Evolutionary conservation across 1,284 basidiomycete genomes (phyloP), one percentile per base, ranked within the genome.

Genomic region (Ceratobasidium papillatum): DNA sequence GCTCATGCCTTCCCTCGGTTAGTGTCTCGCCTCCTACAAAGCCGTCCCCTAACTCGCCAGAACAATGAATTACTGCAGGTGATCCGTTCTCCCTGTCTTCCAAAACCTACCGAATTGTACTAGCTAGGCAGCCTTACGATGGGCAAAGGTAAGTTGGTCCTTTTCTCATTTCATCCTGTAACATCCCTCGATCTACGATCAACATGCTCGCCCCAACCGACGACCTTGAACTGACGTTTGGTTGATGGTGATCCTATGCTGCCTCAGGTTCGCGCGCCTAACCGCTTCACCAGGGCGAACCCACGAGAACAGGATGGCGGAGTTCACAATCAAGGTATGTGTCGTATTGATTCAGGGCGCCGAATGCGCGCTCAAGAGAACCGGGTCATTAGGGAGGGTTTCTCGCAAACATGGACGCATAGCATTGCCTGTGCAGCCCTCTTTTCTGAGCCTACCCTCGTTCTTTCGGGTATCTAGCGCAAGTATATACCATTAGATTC

Each of bases 311-410:
- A 71, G 45, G 45, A 71, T 41, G 43, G 54, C 41, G 30, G 54
- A 71, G n/a, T 71, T 71, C 22, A 34, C 25, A 43, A 49, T 71
- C 41, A 71, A 59, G 68, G 68, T 61, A 45, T 47, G 45, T 34
- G 7, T 22, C 27, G 22, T 43, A 17, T 43, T 12, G 36, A 22
- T n/a, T 32, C n/a, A n/a, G 34, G 41, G 25, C 36, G 36, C 25
- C 59, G 19, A 25, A 38, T 61, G 17, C 14, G 22, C 22, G 30
- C 38, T 61, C 36, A 52, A 52, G 47, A 30, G 27, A 17, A 38
- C 2, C 30, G 17, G 17, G 11, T 19, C 12, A 47, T 1, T 22
- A 71, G 68, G 32, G 27, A 14, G 68, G 68, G n/a, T 49, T 71
- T 49, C 30, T 71, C 4, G 30, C 30, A 7, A 41, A 59, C 32